Evolutionary conservation across 202 grass and related monocot genomes (phyloP).

Genomic region (Zoysia matrella): DNA sequence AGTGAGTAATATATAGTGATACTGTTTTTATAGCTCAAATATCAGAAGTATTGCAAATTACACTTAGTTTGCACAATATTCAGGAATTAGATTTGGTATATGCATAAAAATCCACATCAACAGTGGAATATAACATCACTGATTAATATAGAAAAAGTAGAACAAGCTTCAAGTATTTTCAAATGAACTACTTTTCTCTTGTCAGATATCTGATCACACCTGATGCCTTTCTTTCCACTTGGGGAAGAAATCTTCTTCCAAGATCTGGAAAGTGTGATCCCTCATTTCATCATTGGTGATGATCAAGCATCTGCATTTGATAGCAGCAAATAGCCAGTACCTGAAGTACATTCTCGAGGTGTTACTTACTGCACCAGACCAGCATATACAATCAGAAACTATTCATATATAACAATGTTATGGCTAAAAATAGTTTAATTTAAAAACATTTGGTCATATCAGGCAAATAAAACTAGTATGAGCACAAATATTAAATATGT

Average conservation of each 20-base stretch:
- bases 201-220: conserved; percentile 50
- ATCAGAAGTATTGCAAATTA: conserved; percentile 13
- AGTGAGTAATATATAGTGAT: conserved; percentile 2
- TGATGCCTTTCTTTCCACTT: conserved; percentile 91
- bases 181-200: conserved; percentile 9
- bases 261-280: conserved; percentile 76
- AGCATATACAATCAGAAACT: conserved; percentile 36
- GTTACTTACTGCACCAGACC: conserved; percentile 42
- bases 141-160: conserved; percentile 32
- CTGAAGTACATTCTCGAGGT: conserved; percentile 57
- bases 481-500: conserved; percentile 9
- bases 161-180: conserved; percentile 9
- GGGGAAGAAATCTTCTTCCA: conserved; percentile 68
- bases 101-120: background rate
- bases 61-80: conserved; percentile 1
- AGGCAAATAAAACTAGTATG: conserved; percentile 3
- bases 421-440: conserved; percentile 18
- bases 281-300: conserved; percentile 92
- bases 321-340: conserved; percentile 84
- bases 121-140: background rate
- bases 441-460: background rate
- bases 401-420: background rate
- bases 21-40: conserved; percentile 10
- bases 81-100: background rate
- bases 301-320: conserved; percentile 80